phyloP scores from a whole-genome alignment of 306 rosid species.

The Pterocarpus macrocarpus region DNA sequence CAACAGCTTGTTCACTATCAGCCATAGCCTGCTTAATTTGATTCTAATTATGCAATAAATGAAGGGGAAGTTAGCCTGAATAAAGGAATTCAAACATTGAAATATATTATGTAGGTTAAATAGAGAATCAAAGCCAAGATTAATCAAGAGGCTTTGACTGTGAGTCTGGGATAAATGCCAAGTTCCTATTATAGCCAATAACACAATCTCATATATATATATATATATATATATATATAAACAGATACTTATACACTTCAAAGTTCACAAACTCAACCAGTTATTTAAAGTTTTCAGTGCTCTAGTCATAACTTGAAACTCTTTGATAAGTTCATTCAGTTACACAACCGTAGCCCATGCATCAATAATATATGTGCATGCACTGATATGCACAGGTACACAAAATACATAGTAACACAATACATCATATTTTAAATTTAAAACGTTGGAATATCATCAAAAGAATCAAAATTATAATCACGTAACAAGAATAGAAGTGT shows the following conservation, averaged over 20 bases:
- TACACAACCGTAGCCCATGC: not conserved
- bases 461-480: conserved; percentile 23
- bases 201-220: not conserved
- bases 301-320: conserved; percentile 12
- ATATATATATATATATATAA: not conserved
- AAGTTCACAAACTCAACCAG: conserved; percentile 29
- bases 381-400: conserved; percentile 17
- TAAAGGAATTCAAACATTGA: conserved; percentile 35
- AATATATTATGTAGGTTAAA: conserved; percentile 24
- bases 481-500: conserved; percentile 7
- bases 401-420: conserved; percentile 12
- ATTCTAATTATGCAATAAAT: conserved; percentile 64
- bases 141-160: conserved; percentile 13
- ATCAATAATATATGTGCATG: conserved; percentile 24
- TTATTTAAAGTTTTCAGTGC: conserved; percentile 15
- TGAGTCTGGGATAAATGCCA: not conserved
- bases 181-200: not conserved
- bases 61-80: conserved; percentile 52
- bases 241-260: not conserved
- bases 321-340: conserved; percentile 14
- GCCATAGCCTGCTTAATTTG: conserved; percentile 66
- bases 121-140: conserved; percentile 21
- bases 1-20: conserved; percentile 83
- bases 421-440: conserved; percentile 2
- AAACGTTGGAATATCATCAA: conserved; percentile 15